phyloP scores from a whole-genome alignment of 176 grass and related monocot species.

The Themeda triandra region DNA sequence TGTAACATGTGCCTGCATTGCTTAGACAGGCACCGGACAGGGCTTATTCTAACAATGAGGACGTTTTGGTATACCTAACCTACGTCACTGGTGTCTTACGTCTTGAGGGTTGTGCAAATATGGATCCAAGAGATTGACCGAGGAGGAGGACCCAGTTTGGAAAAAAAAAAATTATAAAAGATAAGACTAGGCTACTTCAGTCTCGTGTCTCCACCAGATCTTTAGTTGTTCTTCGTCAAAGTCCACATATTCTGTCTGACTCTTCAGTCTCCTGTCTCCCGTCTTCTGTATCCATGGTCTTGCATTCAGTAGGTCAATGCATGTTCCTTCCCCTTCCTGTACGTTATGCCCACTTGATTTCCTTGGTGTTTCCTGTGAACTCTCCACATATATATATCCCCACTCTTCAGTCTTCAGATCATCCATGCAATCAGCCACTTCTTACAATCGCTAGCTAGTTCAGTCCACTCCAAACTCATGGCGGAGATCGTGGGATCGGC shows the following conservation, averaged over 20 bases:
- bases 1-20: no score
- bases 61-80: background rate
- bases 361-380: background rate
- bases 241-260: background rate
- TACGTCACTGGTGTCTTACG: background rate
- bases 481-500: background rate
- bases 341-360: background rate
- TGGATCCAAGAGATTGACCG: background rate
- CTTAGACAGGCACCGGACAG: no score
- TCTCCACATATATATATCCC: background rate
- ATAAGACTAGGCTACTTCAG: background rate
- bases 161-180: background rate
- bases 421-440: background rate
- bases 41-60: no score
- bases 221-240: background rate
- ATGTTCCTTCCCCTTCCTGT: background rate
- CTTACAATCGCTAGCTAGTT: background rate
- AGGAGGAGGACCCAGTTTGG: background rate
- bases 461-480: background rate
- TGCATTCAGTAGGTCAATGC: no score
- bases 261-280: no score
- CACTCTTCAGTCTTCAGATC: background rate
- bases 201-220: background rate
- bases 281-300: no score
- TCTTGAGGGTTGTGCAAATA: background rate